These are phyloP conservation scores for Plasmodium fragile DNA, from an alignment of 169 alveolate species.

Conservation along the genomic window DNA sequence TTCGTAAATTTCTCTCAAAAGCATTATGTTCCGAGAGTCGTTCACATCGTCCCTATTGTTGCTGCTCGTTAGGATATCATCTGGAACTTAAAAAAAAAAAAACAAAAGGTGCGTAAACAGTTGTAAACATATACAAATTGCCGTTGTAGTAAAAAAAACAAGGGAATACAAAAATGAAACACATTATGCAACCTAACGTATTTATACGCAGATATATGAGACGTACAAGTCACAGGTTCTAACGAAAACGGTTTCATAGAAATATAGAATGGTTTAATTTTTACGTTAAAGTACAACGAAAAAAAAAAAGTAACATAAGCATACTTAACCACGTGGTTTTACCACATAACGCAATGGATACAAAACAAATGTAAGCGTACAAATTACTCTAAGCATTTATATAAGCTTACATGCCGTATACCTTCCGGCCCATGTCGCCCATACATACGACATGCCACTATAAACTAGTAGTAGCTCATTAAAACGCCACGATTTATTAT, in stretches of 20 bases:
- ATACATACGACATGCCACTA: neutral
- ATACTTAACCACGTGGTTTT: neutral
- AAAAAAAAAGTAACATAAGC: neutral
- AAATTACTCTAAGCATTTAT: neutral
- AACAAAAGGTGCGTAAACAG: neutral
- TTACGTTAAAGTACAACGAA: neutral
- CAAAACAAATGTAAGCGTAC: neutral
- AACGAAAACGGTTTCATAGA: too few species aligned
- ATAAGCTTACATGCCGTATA: neutral
- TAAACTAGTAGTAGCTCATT: neutral
- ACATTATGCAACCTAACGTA: neutral
- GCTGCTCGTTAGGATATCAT: neutral
- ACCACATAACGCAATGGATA: neutral
- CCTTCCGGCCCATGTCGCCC: neutral
- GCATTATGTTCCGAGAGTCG: slow-evolving; percentile 26
- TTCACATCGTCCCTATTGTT: slow-evolving; percentile 6
- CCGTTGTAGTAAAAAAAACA: neutral
- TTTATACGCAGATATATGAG: neutral
- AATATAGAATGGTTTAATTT: neutral
- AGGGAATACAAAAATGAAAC: neutral
- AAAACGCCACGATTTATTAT: neutral
- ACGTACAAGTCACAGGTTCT: neutral
- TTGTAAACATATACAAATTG: neutral
- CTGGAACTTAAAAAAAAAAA: neutral
- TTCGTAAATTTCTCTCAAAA: slow-evolving; percentile 39